Evolutionary conservation across 2,329 filamentous ascomycete genomes (phyloP), one percentile per base, ranked within the genome.

Genomic region (Whalleya microplaca): DNA sequence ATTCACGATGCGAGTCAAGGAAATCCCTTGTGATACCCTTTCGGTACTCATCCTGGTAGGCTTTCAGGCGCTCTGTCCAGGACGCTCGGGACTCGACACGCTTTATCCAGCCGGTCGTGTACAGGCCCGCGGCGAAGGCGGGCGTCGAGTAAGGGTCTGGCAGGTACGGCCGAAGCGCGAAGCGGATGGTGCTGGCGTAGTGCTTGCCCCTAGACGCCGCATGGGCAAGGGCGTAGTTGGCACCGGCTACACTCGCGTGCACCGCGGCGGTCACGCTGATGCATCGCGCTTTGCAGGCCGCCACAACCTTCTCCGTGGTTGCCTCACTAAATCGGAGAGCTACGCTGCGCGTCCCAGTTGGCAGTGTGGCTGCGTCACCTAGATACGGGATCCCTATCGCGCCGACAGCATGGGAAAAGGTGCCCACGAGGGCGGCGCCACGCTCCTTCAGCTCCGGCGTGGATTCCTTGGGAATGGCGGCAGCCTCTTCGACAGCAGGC

Each of bases 111-210:
- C 51, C 58, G 16, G 55, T 56, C 23, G 58, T 40, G 48, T 56
- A 55, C 32, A 64, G 49, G 47, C 67, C 62, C 21, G 62, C 57
- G 14, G 68, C 64, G 42, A 62, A 65, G 21, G 64, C 61, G 4
- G 64, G 59, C 14, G 64, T 66, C 37, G 63, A 65, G 37, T 68
- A 69, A 10, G 70, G 69, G 16, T 56, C 51, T 27, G 63, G 63
- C 16, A 73, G 58, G 48, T 66, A 66, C 12, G 62, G 66, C 9
- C 68, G 65, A 47, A 71, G 61, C 43, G 63, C 63, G 45, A 61
- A 65, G 21, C 67, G 68, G 40, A 72, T 63, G 5, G 70, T 70
- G 51, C 68, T 68, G 29, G 67, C 67, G 48, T 72, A 72, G 52
- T 69, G 65, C 42, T 64, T 67, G 21, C 53, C 21, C 40, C 40